Percentiles rank a stretch among this genome's conserved stretches.
Conservation (phyloP, 345 rosid genomes). For the Melaleuca quinquenervia region DNA sequence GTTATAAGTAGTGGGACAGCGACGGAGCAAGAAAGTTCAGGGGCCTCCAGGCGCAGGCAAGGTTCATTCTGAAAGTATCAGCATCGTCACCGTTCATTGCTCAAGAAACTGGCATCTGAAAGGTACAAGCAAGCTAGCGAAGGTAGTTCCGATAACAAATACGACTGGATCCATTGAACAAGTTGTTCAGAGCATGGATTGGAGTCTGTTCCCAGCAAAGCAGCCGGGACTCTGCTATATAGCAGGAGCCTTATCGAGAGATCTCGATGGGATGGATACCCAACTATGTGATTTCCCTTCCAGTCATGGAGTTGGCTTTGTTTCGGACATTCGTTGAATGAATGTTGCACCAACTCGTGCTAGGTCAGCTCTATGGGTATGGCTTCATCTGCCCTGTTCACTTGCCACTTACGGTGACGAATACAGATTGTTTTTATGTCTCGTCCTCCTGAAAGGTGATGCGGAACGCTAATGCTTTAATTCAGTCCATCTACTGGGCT, state of each 20-base stretch:
- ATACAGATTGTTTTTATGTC: background rate
- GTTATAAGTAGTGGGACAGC: constrained; percentile 70
- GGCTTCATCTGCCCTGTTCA: background rate
- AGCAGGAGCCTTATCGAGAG: constrained; percentile 96
- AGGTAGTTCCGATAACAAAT: constrained; percentile 44
- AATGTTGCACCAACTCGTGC: constrained; percentile 99
- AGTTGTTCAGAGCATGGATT: constrained; percentile 96
- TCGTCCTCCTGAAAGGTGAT: constrained; percentile 50
- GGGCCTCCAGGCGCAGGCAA: constrained; percentile 99
- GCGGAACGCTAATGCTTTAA: constrained; percentile 87
- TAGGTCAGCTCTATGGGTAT: constrained; percentile 90
- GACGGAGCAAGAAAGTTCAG: constrained; percentile 86
- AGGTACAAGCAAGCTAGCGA: constrained; percentile 79
- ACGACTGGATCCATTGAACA: constrained; percentile 81
- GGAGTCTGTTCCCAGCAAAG: constrained; percentile 88
- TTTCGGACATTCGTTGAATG: constrained; percentile 88
- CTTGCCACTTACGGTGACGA: background rate
- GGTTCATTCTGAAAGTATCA: constrained; percentile 87
- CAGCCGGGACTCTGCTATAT: constrained; percentile 82
- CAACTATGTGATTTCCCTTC: constrained; percentile 96
- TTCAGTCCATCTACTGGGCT: constrained; percentile 84
- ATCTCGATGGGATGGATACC: constrained; percentile 92
- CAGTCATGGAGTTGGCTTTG: constrained; percentile 87
- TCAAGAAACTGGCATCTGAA: constrained; percentile 87
- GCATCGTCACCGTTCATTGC: constrained; percentile 83